Conservation (phyloP, 495 filamentous ascomycete species). For the Bacidia rubella region DNA sequence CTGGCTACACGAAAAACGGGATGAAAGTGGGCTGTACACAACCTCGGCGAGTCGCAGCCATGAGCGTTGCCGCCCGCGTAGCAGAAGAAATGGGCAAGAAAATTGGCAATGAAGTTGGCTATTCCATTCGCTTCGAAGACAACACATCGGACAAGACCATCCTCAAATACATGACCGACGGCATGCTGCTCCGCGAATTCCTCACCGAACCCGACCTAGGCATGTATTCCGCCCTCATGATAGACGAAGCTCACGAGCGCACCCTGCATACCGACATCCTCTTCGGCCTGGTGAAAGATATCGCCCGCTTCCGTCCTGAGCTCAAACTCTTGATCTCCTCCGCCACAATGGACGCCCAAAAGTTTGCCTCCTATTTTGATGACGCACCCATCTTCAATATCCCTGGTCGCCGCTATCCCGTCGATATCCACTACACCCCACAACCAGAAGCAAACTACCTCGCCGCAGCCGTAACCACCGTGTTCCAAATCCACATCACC, state of each 20-base stretch:
- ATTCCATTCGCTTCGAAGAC: constrained; percentile 93
- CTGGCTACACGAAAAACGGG: constrained; percentile 75
- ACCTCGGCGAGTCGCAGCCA: constrained; percentile 87
- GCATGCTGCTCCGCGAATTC: constrained; percentile 87
- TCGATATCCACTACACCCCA: constrained; percentile 85
- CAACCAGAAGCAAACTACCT: constrained; percentile 93
- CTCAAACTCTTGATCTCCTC: constrained; percentile 88
- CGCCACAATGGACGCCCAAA: constrained; percentile 89
- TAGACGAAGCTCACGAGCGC: constrained; percentile 94
- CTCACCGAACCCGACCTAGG: constrained; percentile 77
- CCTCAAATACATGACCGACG: constrained; percentile 96
- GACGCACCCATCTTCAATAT: constrained; percentile 94
- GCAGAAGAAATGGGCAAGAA: constrained; percentile 88
- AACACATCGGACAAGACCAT: constrained; percentile 85
- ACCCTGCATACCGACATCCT: constrained; percentile 87
- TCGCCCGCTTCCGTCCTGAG: constrained; percentile 73
- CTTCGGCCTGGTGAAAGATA: constrained; percentile 82
- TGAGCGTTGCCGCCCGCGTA: constrained; percentile 78
- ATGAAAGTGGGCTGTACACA: constrained; percentile 38
- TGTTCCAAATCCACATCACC: constrained; percentile 91
- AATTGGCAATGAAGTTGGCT: constrained; percentile 88
- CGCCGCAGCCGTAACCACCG: constrained; percentile 77
- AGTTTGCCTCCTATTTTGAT: constrained; percentile 87
- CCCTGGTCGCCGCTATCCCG: constrained; percentile 77
- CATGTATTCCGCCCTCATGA: constrained; percentile 84